Percentiles rank a stretch among this genome's conserved stretches.
Conservation (phyloP, 805 yeast species). For the Starmerella davenportii region DNA sequence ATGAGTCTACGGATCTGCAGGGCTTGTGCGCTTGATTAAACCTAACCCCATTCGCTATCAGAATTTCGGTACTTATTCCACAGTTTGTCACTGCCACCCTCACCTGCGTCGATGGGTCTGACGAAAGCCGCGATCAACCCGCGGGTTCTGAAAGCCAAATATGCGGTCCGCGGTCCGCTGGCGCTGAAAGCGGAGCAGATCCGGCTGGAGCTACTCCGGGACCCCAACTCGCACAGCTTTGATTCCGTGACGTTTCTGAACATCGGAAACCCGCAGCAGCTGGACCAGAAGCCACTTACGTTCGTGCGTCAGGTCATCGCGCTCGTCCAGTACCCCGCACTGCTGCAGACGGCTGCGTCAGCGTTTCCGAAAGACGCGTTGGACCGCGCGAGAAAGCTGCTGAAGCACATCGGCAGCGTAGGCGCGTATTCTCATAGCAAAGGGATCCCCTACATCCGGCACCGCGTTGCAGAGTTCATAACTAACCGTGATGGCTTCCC, state of each 20-base stretch:
- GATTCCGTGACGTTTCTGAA: conserved; percentile 67
- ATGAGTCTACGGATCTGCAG: too few relatives aligned
- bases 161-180: conserved; percentile 88
- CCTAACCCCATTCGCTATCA: too few relatives aligned
- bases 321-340: conserved; percentile 64
- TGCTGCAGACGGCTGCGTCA: conserved; percentile 28
- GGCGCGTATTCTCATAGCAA: conserved; percentile 95
- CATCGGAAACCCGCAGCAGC: conserved; percentile 95
- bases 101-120: background rate
- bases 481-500: conserved; percentile 56
- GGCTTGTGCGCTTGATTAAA: too few relatives aligned
- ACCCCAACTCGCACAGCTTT: conserved; percentile 56
- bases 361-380: conserved; percentile 40
- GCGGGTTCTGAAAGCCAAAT: conserved; percentile 61
- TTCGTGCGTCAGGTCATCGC: conserved; percentile 86
- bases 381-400: conserved; percentile 44
- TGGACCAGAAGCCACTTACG: conserved; percentile 86
- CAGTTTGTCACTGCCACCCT: too few relatives aligned
- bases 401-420: conserved; percentile 53
- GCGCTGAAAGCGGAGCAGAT: conserved; percentile 89
- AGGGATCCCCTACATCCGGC: conserved; percentile 57
- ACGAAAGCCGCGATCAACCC: conserved; percentile 9
- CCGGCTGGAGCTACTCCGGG: conserved; percentile 33
- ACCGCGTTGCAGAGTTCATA: conserved; percentile 69
- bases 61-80: too few relatives aligned